These are phyloP conservation scores for Aeschynomene evenia DNA, from an alignment of 306 rosid genomes.

Conservation along the genomic window DNA sequence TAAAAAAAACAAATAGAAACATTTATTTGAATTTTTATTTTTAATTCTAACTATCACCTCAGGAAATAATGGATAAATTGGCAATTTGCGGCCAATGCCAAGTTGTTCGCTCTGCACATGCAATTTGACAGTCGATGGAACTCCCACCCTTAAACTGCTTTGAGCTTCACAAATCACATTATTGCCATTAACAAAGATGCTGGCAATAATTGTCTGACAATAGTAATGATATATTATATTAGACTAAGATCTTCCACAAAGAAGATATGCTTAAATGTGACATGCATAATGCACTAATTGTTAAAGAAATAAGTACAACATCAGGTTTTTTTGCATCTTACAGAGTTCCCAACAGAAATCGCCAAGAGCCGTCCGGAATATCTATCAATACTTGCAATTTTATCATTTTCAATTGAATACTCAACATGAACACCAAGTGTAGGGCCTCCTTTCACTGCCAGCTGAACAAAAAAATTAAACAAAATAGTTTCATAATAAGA, in stretches of 20 bases:
- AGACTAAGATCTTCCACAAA: conserved; percentile 25
- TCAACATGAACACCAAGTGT: conserved; percentile 66
- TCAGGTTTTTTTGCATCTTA: conserved; percentile 45
- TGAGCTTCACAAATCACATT: conserved; percentile 65
- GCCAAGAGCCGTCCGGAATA: conserved; percentile 72
- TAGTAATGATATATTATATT: conserved; percentile 21
- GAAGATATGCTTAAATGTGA: conserved; percentile 1
- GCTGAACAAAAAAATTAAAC: conserved; percentile 44
- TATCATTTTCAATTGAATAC: conserved; percentile 60
- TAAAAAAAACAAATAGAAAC: conserved; percentile 11
- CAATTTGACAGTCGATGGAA: conserved; percentile 66
- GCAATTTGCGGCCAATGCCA: conserved; percentile 72
- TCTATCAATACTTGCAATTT: conserved; percentile 63
- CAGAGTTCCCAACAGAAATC: conserved; percentile 69
- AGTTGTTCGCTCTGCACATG: conserved; percentile 83
- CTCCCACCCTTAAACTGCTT: conserved; percentile 62
- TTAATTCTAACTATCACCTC: conserved; percentile 53
- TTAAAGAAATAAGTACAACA: conserved; percentile 14
- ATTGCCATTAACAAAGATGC: conserved; percentile 49
- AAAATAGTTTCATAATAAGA: conserved; percentile 15
- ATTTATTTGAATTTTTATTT: background rate
- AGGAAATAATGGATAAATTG: conserved; percentile 78
- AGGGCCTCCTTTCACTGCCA: conserved; percentile 87
- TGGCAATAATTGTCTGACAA: conserved; percentile 70
- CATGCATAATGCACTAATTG: background rate